phyloP scores from a whole-genome alignment of 495 filamentous ascomycete genomes.

The Daldinia grandis region DNA sequence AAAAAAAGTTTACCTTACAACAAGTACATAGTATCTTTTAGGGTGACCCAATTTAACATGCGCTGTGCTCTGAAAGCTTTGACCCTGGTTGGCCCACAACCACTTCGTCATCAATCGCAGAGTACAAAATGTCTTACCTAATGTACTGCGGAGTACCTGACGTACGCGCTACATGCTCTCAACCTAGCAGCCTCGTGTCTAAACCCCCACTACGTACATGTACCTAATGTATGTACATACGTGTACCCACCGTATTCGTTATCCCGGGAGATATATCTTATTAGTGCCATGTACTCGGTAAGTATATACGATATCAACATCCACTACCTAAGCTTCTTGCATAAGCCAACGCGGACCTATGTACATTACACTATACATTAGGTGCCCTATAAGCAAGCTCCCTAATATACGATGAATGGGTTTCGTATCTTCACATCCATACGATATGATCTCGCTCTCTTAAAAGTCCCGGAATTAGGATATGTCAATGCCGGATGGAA shows the following conservation, averaged over 20 bases:
- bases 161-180: background rate
- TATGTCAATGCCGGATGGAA: conserved; percentile 54
- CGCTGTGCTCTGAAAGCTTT: conserved; percentile 32
- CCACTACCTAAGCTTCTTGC: background rate
- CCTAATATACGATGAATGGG: conserved; percentile 33
- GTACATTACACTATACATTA: no score
- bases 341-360: background rate
- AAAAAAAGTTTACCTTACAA: conserved; percentile 20
- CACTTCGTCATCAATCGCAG: conserved; percentile 25
- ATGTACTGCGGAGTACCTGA: background rate
- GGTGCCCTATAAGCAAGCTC: no score
- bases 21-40: conserved; percentile 16
- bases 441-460: conserved; percentile 75
- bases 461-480: conserved; percentile 44
- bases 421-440: conserved; percentile 78
- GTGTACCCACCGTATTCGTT: conserved; percentile 34
- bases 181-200: background rate
- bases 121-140: background rate
- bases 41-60: conserved; percentile 41
- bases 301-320: background rate
- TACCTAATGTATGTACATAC: conserved; percentile 16
- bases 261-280: conserved; percentile 7
- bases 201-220: background rate
- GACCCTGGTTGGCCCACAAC: conserved; percentile 36
- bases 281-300: conserved; percentile 2